Percentiles rank a stretch among this genome's conserved stretches.
These are phyloP conservation scores for Tuber aestivum DNA, from an alignment of 495 filamentous ascomycete species.

Conservation along the genomic window DNA sequence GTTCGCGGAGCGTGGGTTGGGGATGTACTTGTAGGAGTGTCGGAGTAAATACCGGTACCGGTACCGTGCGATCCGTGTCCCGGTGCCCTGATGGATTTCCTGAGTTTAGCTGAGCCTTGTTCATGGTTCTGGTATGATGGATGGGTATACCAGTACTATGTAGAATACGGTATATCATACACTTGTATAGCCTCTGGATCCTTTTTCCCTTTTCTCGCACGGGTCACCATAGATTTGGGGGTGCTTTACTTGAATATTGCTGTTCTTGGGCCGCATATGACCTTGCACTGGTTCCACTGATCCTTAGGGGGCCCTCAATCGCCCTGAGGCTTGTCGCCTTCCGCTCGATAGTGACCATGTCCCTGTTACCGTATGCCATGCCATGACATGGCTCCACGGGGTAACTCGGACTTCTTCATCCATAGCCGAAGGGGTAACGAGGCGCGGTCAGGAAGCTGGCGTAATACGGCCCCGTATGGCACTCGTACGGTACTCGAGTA, in stretches of 20 bases:
- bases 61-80: not conserved
- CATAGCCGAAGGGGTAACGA: not conserved
- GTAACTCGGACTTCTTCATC: too few species aligned
- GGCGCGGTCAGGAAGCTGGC: not conserved
- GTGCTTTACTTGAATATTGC: not conserved
- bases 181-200: not conserved
- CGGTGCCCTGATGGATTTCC: not conserved
- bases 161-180: not conserved
- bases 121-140: not conserved
- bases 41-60: not conserved
- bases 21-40: too few species aligned
- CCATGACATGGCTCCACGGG: too few species aligned
- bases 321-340: not conserved
- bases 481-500: too few species aligned
- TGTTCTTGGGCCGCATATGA: not conserved
- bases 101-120: not conserved
- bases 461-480: not conserved
- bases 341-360: too few species aligned
- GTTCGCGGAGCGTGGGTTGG: not conserved
- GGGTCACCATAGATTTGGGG: not conserved
- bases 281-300: not conserved
- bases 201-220: not conserved
- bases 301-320: not conserved
- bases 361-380: too few species aligned
- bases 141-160: not conserved